These are phyloP conservation scores for Xylaria acuta DNA, from an alignment of 495 filamentous ascomycete genomes.

Conservation along the genomic window DNA sequence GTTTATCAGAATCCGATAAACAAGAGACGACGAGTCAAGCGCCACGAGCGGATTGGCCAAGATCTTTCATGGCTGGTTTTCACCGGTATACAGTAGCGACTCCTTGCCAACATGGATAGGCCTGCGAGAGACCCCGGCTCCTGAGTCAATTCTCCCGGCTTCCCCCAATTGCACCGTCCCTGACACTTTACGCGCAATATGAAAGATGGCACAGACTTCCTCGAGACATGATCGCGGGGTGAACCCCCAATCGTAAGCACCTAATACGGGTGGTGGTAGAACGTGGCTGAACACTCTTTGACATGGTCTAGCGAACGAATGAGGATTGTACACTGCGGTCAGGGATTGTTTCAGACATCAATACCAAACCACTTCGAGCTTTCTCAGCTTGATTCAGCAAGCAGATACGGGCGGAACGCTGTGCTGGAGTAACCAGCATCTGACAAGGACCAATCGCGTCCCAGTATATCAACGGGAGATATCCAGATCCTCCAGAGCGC, in stretches of 20 bases:
- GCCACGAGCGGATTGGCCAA: conserved; percentile 22
- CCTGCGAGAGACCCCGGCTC: conserved; percentile 5
- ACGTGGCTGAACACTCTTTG: conserved; percentile 11
- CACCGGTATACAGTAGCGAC: neutral
- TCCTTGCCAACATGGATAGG: conserved; percentile 6
- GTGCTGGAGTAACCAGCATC: neutral
- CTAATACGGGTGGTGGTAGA: neutral
- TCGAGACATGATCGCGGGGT: conserved; percentile 8
- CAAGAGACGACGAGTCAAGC: conserved; percentile 15
- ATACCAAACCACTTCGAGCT: conserved; percentile 4
- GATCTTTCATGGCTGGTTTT: neutral
- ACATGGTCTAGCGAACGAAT: conserved; percentile 16
- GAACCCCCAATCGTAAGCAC: conserved; percentile 6
- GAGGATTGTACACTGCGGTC: neutral
- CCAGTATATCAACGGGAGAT: neutral
- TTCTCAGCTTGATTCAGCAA: conserved; percentile 17
- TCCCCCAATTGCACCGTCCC: neutral
- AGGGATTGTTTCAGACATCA: conserved; percentile 14
- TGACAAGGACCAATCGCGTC: neutral
- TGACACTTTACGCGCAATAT: neutral
- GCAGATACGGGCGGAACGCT: conserved; percentile 1
- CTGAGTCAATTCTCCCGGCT: conserved; percentile 7
- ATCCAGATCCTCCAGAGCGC: neutral
- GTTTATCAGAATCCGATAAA: conserved; percentile 8
- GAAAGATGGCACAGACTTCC: neutral